Evolutionary conservation across 1,284 basidiomycete genomes (phyloP), one percentile per base, ranked within the genome.

Genomic region (Pholiota adiposa): DNA sequence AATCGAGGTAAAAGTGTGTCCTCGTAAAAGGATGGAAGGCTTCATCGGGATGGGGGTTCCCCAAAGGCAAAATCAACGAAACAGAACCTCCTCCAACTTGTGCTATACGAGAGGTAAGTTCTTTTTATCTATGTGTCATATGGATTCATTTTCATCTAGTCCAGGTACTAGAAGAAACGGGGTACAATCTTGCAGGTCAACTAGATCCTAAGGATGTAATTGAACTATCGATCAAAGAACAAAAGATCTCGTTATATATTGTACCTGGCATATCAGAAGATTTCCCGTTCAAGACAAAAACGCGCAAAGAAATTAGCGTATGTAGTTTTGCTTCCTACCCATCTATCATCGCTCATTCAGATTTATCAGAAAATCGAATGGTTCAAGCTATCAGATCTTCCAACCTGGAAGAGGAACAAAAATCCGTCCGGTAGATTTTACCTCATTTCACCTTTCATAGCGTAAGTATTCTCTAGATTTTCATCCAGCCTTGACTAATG

Each of bases 51-150:
- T 99, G 97, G 97, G 93, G 94, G 27, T 99, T 99, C 75, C 97
- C 97, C 1, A 95, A 97, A 73, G 97, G 97, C 54, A 99, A 99
- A 79, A 99, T 99, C 75, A 99, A 99, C 70, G 90, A 97, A 73
- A 85, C 91, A 63, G 96, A 98, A 76, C 86, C 89, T 43, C 84
- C 90, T 65, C 82, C 87, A 64, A 84, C 84, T 66, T 97, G 96
- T 75, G 96, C 96, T 5, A 83, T 93, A 60, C 87, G 96, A 71
- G 96, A 98, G 81, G 96, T 96, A 64, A 43, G 68, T 62, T 25
- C 25, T 31, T 58, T 18, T 12, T 31, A n/a, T 25, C 46, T 25
- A 40, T n/a, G 8, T 38, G 11, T 4, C 19, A 16, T 25, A 36
- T 9, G 18, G 19, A 41, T 19, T 36, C 29, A 1, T 36, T 19